These are phyloP conservation scores for Fusarium albidum DNA, from an alignment of 2,329 filamentous ascomycete species.

Conservation along the genomic window DNA sequence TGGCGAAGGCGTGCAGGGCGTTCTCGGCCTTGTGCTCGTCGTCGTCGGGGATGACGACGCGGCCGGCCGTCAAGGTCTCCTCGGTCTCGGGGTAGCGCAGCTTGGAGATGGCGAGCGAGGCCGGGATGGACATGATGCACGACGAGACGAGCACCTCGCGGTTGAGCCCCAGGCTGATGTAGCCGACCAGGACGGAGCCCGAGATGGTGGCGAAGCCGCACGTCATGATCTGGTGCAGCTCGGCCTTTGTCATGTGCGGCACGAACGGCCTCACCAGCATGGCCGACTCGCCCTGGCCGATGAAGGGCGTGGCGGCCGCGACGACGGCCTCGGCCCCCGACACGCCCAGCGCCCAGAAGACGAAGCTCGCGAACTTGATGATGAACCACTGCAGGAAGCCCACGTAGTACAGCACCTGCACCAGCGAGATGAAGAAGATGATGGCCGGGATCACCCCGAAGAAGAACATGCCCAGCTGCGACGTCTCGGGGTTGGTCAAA, in stretches of 20 bases:
- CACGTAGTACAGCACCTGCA: slow-evolving; percentile 84
- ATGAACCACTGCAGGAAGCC: slow-evolving; percentile 90
- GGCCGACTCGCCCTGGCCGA: slow-evolving; percentile 91
- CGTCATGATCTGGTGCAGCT: slow-evolving; percentile 92
- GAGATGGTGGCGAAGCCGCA: slow-evolving; percentile 94
- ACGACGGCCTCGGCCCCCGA: slow-evolving; percentile 95
- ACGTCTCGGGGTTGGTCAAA: slow-evolving; percentile 59
- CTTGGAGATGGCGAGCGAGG: slow-evolving; percentile 88
- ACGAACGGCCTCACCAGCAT: slow-evolving; percentile 93
- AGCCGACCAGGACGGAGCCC: slow-evolving; percentile 85
- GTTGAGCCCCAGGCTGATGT: slow-evolving; percentile 85
- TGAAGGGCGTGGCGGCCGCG: slow-evolving; percentile 90
- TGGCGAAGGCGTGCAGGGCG: slow-evolving; percentile 83
- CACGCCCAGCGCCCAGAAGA: slow-evolving; percentile 89
- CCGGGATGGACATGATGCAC: slow-evolving; percentile 95
- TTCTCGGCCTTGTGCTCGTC: slow-evolving; percentile 80
- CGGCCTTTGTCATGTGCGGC: slow-evolving; percentile 82
- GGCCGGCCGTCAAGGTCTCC: slow-evolving; percentile 83
- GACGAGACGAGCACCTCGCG: slow-evolving; percentile 86
- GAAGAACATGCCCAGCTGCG: slow-evolving; percentile 76
- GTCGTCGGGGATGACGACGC: slow-evolving; percentile 82
- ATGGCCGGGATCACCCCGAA: slow-evolving; percentile 85
- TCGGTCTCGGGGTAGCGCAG: slow-evolving; percentile 89
- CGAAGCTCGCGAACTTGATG: slow-evolving; percentile 85
- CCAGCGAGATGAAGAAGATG: slow-evolving; percentile 95